These are phyloP conservation scores for Hansenula anomala DNA, from an alignment of 1,139 yeast species.

Conservation along the genomic window DNA sequence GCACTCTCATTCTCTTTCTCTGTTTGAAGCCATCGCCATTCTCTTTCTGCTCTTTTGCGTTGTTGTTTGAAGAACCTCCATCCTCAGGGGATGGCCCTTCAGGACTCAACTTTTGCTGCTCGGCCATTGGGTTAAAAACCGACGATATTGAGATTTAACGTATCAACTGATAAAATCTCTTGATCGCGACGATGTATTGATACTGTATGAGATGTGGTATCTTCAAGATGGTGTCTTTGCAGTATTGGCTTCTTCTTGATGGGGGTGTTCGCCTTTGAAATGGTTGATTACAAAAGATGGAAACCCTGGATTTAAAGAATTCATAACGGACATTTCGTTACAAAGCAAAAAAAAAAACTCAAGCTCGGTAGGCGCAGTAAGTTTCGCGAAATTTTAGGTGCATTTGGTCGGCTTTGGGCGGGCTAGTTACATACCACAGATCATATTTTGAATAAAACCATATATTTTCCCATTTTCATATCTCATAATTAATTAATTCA, in stretches of 20 bases:
- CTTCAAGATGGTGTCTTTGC: no score
- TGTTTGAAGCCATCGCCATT: slow-evolving; percentile 1
- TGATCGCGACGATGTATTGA: no score
- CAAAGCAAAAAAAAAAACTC: background rate
- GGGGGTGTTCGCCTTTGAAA: no score
- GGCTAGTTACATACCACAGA: no score
- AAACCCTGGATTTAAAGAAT: background rate
- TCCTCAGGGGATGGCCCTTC: background rate
- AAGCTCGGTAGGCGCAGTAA: background rate
- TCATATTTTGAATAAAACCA: no score
- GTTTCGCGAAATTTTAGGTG: no score
- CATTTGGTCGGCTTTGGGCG: no score
- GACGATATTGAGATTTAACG: background rate
- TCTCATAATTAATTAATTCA: background rate
- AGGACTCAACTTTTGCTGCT: background rate
- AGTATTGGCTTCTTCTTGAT: no score
- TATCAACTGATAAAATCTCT: no score
- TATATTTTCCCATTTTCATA: no score
- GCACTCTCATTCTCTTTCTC: slow-evolving; percentile 36
- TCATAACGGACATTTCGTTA: background rate
- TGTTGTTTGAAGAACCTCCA: background rate
- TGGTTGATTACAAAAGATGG: no score
- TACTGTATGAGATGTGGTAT: no score
- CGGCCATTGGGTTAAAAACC: background rate
- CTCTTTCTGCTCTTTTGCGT: background rate